These are phyloP conservation scores for Podaxis sp. DNA, from an alignment of 768 basidiomycete genomes.

Conservation along the genomic window DNA sequence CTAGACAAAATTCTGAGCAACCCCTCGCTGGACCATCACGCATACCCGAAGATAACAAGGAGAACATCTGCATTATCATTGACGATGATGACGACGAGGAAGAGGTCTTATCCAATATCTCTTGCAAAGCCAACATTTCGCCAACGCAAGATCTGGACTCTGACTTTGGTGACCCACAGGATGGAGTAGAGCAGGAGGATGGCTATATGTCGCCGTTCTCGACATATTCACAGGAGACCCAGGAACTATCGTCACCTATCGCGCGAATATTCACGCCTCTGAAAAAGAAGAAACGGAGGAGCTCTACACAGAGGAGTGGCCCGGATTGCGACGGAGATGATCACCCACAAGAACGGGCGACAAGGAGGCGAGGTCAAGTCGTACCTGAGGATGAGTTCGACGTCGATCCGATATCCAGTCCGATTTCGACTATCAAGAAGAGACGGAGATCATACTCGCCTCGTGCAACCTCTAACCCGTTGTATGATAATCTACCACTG, in stretches of 20 bases:
- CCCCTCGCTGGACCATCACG: conserved; percentile 35
- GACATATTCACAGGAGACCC: conserved; percentile 54
- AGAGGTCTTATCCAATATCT: conserved; percentile 18
- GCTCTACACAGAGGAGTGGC: conserved; percentile 11
- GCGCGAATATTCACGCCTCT: conserved; percentile 25
- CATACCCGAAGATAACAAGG: conserved; percentile 35
- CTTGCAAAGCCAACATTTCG: conserved; percentile 26
- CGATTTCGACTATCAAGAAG: conserved; percentile 26
- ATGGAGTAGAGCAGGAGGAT: conserved; percentile 69
- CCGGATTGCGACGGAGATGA: not conserved
- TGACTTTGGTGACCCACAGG: conserved; percentile 39
- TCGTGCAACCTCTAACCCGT: not conserved
- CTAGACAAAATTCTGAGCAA: conserved; percentile 19
- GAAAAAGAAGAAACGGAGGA: conserved; percentile 16
- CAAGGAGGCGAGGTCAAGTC: not conserved
- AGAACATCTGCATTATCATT: conserved; percentile 36
- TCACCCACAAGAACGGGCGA: not conserved
- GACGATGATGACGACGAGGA: conserved; percentile 31
- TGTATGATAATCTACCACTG: not conserved
- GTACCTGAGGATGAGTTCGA: conserved; percentile 23
- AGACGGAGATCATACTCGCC: conserved; percentile 6
- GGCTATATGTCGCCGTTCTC: conserved; percentile 78
- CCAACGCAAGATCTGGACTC: conserved; percentile 33
- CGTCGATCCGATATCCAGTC: conserved; percentile 29
- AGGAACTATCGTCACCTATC: conserved; percentile 68